Evolutionary conservation across 2,329 filamentous ascomycete genomes (phyloP), one percentile per base, ranked within the genome.

Genomic region (Aspergillus sp.): DNA sequence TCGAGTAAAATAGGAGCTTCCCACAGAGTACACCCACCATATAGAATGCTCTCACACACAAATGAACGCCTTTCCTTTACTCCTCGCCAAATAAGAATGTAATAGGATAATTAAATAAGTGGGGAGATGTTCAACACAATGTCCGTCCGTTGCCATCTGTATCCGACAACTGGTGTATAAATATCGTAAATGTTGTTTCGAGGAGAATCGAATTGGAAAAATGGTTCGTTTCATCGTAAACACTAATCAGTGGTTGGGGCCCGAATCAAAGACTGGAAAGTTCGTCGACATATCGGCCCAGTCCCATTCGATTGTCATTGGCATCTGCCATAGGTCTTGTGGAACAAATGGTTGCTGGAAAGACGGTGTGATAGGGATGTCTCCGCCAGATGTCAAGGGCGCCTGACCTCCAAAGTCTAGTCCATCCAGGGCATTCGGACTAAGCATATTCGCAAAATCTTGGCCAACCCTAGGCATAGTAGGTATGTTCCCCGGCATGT

Each of bases 251-350:
- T 61, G 64, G 57, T 59, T 64, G 19, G 64, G 65, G 27, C 63
- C 64, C 34, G 65, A 64, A 45, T 72, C 73, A 50, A 75, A 74
- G 9, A 67, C 64, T 19, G 73, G 72, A 42, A 75, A 71, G 55
- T 70, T 73, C 17, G 68, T 68, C 13, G 74, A 74, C 69, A 77
- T 74, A 56, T 80, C 78, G 3, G 77, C 84, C 87, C 87, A 90
- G 64, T 89, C 91, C 92, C 93, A 97, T 71, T 98, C 93, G 20
- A 98, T 82, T 3, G 91, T 96, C 88, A 96, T 96, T 1, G 93
- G 93, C 85, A 98, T 88, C 73, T 93, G 89, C 86, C 95, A 99
- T 24, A 98, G 76, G 75, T 98, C 95, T 67, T 93, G 91, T 4
- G 95, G 93, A 20, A 98, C 86, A 68, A 96, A 89, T 0, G 93